Evolutionary conservation across 768 basidiomycete genomes (phyloP), one percentile per base, ranked within the genome.

Genomic region (Termitomyces sp.): DNA sequence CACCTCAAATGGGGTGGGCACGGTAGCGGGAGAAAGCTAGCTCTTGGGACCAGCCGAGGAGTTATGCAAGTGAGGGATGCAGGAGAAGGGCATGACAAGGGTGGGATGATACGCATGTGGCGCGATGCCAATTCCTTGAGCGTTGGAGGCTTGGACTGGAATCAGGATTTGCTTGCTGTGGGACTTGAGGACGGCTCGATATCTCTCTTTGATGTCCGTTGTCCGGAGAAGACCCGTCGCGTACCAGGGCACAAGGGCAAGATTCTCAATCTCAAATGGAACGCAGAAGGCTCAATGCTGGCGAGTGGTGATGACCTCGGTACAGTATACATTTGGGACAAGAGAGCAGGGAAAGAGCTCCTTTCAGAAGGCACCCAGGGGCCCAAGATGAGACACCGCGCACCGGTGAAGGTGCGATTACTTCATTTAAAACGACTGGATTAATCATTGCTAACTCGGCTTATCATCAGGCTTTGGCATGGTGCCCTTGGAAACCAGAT

Each of bases 271-370:
- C 66, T 94, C 32, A 84, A 84, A 47, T 95, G 91, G 91, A 82
- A 88, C 55, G 64, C 75, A 3, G 89, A 90, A 62, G 88, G 90
- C 0, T 82, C 83, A 61, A 79, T 89, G 54, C 76, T 97, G 16
- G 95, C 95, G 0, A 91, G 88, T 49, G 89, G 91, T 1, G 95
- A 93, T 9, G 87, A 89, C 64, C 86, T 89, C 67, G 95, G 95
- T 60, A 86, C 87, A 43, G 90, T 95, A 33, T 87, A 90, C 66
- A 84, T 94, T 40, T 93, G 91, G 91, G 91, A 93, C 59, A 83
- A 82, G 55, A 82, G 43, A 65, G 75, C 46, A 70, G 72, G 54
- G 65, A 70, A 73, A 72, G 56, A 67, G 20, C 59, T 72, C 16
- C 58, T 68, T 18, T 68, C 68, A 14, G 64, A 63, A 38, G 67